A percentile compares a stretch with the other conserved stretches of the same genome.
These are phyloP conservation scores for Hypoxylon lienhwacheense DNA, from an alignment of 495 filamentous ascomycete species.

Conservation along the genomic window DNA sequence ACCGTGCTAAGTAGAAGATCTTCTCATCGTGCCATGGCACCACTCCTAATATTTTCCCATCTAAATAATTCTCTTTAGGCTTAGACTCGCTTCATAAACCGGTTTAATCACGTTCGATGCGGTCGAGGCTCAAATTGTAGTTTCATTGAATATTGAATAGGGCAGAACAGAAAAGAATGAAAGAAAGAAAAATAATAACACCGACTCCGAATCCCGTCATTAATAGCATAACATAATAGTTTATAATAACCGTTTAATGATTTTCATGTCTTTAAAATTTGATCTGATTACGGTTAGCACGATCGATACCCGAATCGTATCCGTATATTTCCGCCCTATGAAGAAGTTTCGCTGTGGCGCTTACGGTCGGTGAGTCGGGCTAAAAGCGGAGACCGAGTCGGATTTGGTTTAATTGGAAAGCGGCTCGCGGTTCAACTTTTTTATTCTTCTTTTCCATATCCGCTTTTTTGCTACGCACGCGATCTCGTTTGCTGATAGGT, in stretches of 20 bases:
- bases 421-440: slow-evolving; percentile 1
- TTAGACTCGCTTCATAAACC: too few species aligned
- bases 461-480: slow-evolving; percentile 14
- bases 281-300: neutral
- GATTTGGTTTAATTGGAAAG: neutral
- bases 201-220: slow-evolving; percentile 27
- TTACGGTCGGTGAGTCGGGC: slow-evolving; percentile 23
- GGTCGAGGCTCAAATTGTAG: too few species aligned
- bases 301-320: neutral
- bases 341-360: too few species aligned
- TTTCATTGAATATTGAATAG: too few species aligned
- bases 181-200: too few species aligned
- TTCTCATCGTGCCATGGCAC: too few species aligned
- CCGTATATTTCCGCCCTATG: neutral
- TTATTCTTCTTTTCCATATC: neutral
- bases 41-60: too few species aligned
- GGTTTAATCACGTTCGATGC: too few species aligned
- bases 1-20: too few species aligned
- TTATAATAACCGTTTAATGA: neutral
- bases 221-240: neutral
- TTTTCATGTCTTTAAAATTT: neutral
- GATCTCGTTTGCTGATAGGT: slow-evolving; percentile 7
- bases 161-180: too few species aligned
- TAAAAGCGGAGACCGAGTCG: slow-evolving; percentile 19
- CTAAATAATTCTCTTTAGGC: too few species aligned